Evolutionary conservation across 352 stramenopile species (phyloP), one percentile per base, ranked within the genome.

Genomic region (Phytophthora multivora): DNA sequence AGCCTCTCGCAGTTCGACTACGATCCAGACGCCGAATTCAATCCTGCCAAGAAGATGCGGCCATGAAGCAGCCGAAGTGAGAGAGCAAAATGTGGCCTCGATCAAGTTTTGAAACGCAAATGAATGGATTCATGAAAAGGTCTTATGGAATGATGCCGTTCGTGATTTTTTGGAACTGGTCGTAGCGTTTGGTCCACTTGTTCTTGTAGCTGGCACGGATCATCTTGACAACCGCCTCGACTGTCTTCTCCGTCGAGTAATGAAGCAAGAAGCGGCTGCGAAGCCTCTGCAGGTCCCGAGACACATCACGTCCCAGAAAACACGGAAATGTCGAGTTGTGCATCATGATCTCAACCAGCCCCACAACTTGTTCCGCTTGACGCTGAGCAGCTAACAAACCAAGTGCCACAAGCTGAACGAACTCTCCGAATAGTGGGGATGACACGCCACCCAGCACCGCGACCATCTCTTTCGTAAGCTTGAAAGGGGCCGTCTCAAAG

Each of bases 391-490:
- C 74, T 48, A 84, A 47, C 55, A 92, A 63, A 0, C 80, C 84
- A 19, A 77, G 55, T 7, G 69, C 63, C 45, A 93, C 80, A 6
- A 93, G 66, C 52, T 86, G 70, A 18, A 88, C 73, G 51, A 90
- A 90, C 64, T 90, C 78, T n/a, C 77, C 83, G 54, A 90, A 93
- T 1, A 85, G 25, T 26, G 69, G 70, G 1, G 81, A 86, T 11
- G 65, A 69, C 10, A 83, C 69, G 2, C 76, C 79, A 12, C 91
- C 93, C 3, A 98, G 77, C 12, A 98, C 88, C 50, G 96, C 79
- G 52, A 97, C 93, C 69, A 98, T 98, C 60, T 99, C 95, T 19
- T 87, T 84, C 12, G 90, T 98, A 11, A 98, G 78, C 69, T 99
- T 99, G 75, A 99, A 99, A 0, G 96, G 92, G 19, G 96, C 95